Evolutionary conservation across 257 asterid genomes (phyloP).

Genomic region (Solanum pinnatisectum): DNA sequence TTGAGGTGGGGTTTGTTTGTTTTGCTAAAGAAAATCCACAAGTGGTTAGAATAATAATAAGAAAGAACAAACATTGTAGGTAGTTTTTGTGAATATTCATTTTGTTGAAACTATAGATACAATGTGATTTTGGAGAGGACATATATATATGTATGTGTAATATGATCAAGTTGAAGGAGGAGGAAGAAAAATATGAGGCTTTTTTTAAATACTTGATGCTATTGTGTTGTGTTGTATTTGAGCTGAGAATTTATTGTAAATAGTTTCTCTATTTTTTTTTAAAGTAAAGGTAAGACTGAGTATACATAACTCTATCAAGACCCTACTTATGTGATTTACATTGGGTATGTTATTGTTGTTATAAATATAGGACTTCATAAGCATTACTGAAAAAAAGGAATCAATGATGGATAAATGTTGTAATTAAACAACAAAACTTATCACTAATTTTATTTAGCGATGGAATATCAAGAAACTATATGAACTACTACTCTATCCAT

Average conservation of each 20-base stretch:
- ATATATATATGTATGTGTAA: background rate
- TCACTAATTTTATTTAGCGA: background rate
- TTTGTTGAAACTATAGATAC: background rate
- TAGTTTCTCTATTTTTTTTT: background rate
- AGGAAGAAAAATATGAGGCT: background rate
- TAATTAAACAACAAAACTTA: background rate
- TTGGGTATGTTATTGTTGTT: background rate
- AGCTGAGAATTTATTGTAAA: background rate
- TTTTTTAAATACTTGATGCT: background rate
- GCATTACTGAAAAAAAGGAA: background rate
- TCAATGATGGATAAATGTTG: background rate
- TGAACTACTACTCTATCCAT: background rate
- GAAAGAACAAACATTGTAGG: slow-evolving; percentile 8
- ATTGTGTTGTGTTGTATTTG: background rate
- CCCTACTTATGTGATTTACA: background rate
- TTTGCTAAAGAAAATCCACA: slow-evolving; percentile 28
- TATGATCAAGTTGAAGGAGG: background rate
- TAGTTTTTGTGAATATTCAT: background rate
- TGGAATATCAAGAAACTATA: background rate
- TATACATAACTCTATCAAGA: background rate
- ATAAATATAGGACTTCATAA: background rate
- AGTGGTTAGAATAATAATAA: slow-evolving; percentile 6
- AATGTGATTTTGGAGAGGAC: background rate
- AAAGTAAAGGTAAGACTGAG: background rate
- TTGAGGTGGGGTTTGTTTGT: background rate